Conservation (phyloP, 441 rosid species). For the Codiaeum variegatum region DNA sequence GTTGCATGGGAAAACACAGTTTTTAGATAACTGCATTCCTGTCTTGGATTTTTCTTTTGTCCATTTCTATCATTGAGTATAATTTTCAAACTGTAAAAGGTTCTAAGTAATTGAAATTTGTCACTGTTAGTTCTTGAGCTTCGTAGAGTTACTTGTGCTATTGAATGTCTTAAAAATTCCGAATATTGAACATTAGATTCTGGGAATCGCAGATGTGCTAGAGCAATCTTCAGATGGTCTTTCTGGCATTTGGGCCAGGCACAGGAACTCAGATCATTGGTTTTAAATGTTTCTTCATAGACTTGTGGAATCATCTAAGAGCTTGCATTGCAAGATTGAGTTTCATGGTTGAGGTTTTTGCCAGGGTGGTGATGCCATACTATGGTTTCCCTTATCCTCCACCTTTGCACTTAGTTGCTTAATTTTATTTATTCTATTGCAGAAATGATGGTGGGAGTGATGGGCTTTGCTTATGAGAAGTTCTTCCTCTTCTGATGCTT, state of each 20-base stretch:
- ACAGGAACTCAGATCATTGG: conserved; percentile 56
- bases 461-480: conserved; percentile 57
- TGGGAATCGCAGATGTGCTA: conserved; percentile 81
- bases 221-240: conserved; percentile 67
- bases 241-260: conserved; percentile 69
- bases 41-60: background rate
- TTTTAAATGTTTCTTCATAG: conserved; percentile 46
- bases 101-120: conserved; percentile 10
- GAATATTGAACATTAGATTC: conserved; percentile 63
- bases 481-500: conserved; percentile 51
- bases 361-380: conserved; percentile 41
- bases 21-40: background rate
- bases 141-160: conserved; percentile 29
- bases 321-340: conserved; percentile 50
- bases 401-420: conserved; percentile 39
- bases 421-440: conserved; percentile 61
- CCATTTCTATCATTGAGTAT: conserved; percentile 11
- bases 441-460: conserved; percentile 62
- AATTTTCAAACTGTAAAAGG: conserved; percentile 17
- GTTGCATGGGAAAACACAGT: background rate
- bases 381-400: conserved; percentile 41
- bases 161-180: conserved; percentile 36
- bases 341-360: conserved; percentile 46
- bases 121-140: conserved; percentile 22
- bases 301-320: conserved; percentile 37